Evolutionary conservation across 2,329 filamentous ascomycete genomes (phyloP), one percentile per base, ranked within the genome.

Genomic region (Lasiodiplodia citricola): DNA sequence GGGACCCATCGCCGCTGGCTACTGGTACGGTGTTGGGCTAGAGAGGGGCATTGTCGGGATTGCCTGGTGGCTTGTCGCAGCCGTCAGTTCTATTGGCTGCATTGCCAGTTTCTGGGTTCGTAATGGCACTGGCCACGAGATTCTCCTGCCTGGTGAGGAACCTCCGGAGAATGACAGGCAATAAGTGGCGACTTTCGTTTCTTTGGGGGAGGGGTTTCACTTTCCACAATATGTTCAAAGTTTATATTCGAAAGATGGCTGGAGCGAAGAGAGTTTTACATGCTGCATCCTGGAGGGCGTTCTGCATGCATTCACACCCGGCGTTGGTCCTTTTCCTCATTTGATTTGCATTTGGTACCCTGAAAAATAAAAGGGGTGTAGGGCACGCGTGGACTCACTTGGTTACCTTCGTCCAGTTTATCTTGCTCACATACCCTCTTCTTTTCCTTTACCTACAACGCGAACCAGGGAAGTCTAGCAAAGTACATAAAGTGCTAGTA

Each of bases 101-200:
- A 75, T 84, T 2, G 83, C 88, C 13, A 85, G 87, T 2, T 85
- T 88, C 78, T 84, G 85, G 68, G 87, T 92, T n/a, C 82, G 87
- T 47, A 90, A 92, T 73, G 90, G 89, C 0, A 69, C 67, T n/a
- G 67, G 67, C 14, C 67, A 69, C 35, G 67, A 69, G 54, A 69
- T 69, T n/a, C 55, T 69, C 6, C 44, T 69, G n/a, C 67, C 67
- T 5, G 67, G 67, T 23, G 67, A 69, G 35, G 67, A 69, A 13
- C 50, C 57, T 28, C 67, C 67, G 18, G 67, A 68, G 51, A 68
- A 56, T 23, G 51, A 51, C 38, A 31, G 60, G 28, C 60, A 23
- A 35, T 68, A 57, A 44, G 31, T 28, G 25, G 7, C 6, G 2
- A 3, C 7, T 28, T 67, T 44, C 25, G 6, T 14, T 66, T 35